Evolutionary conservation across 495 filamentous ascomycete species (phyloP).

Genomic region (Aspergillus carlsbadensis): DNA sequence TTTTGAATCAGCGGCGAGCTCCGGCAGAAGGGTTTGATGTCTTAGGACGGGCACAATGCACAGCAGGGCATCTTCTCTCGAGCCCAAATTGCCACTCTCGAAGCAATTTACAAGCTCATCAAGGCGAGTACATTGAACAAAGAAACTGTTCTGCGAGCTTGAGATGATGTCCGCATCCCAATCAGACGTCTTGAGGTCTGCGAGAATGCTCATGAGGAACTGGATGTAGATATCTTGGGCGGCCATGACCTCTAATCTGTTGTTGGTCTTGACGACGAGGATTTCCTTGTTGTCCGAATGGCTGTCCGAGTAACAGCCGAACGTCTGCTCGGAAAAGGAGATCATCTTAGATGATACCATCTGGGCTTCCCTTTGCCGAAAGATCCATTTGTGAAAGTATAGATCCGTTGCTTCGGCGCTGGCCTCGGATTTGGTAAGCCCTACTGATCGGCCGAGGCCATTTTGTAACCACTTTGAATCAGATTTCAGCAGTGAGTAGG

Average conservation of each 20-base stretch:
- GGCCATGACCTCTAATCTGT: constrained; percentile 27
- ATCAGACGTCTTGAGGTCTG: constrained; percentile 15
- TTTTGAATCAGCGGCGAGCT: constrained; percentile 24
- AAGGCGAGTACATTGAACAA: constrained; percentile 22
- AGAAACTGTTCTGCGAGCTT: constrained; percentile 17
- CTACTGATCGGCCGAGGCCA: constrained; percentile 28
- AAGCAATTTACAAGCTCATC: constrained; percentile 29
- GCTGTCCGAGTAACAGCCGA: constrained; percentile 20
- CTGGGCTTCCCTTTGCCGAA: constrained; percentile 27
- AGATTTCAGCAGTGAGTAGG: constrained; percentile 32
- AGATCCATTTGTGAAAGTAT: constrained; percentile 43
- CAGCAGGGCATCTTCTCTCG: constrained; percentile 36
- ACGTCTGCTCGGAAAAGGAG: constrained; percentile 20
- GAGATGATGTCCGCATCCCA: constrained; percentile 20
- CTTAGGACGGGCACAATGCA: constrained; percentile 35
- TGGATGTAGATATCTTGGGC: constrained; percentile 42
- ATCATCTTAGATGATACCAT: constrained; percentile 25
- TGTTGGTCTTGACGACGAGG: constrained; percentile 26
- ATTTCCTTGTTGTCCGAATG: constrained; percentile 16
- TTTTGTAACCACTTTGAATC: constrained; percentile 15
- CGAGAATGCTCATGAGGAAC: constrained; percentile 24
- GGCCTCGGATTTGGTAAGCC: constrained; percentile 25
- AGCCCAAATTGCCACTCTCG: constrained; percentile 23
- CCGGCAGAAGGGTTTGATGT: constrained; percentile 21
- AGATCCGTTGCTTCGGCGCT: constrained; percentile 24